Evolutionary conservation across 495 filamentous ascomycete genomes (phyloP), one percentile per base, ranked within the genome.

Genomic region (Hypomontagnella submonticulosa): DNA sequence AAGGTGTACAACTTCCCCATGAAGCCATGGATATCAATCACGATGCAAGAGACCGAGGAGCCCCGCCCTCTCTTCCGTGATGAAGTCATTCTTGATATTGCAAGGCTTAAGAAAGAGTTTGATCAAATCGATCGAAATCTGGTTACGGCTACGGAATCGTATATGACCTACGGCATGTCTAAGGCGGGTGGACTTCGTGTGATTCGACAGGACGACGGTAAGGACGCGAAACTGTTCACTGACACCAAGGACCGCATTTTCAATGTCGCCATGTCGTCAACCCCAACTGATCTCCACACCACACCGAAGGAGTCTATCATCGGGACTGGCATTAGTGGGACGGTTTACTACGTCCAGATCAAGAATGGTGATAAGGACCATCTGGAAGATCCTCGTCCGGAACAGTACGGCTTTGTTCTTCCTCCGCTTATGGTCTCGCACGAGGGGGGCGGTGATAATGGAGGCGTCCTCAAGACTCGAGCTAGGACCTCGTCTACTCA

Each of bases 101-200:
- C 94, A 37, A 87, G 92, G 38, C 83, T 97, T 53, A 96, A 96
- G 81, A 97, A 98, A 77, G 91, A 95, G 5, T 98, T 98, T 67
- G 96, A 99, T 75, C 96, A 98, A 75, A 86, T 96, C 47, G 96
- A 99, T 72, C 90, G 96, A 51, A 95, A 92, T 47, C 81, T 99
- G 42, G 92, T 92, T 30, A 88, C 93, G 2, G 94, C 93, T 30
- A 92, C 91, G n/a, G 89, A 90, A 64, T 87, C 89, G 11, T 96
- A 92, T 76, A 99, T 99, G 69, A 89, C 90, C 7, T 98, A 97
- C 72, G 92, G 92, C 30, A 88, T 96, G 75, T 89, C 89, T 13
- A 97, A 97, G 81, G 90, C 89, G 58, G 93, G 92, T 19, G 95
- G 96, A 30, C 85, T 98, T 51, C 85, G 93, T 41, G 88, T 99